Evolutionary conservation across 208 protist genomes (phyloP), one percentile per base, ranked within the genome.

Genomic region (Trypanosoma mega): DNA sequence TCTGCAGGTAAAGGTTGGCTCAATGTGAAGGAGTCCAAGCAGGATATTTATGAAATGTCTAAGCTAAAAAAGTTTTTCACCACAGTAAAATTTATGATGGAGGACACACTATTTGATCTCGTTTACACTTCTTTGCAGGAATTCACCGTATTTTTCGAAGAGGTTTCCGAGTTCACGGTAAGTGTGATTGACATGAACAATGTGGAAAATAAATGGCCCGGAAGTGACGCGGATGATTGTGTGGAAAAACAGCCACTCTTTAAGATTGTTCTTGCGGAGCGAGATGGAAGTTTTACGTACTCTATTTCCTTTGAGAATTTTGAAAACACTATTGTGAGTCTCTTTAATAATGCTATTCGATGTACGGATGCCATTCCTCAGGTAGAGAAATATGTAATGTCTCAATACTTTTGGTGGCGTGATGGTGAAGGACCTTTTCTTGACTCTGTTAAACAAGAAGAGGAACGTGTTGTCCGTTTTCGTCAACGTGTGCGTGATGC

Each of bases 1-100:
- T 87, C 89, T n/a, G 84, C 98, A 4, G 97, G 96, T 24, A 99
- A 99, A 69, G 98, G 98, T n/a, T 99, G 98, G 97, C 84, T 98
- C 43, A 99, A 98, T 75, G 76, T 98, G 46, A 68, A 87, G 31
- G 98, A 98, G 67, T 82, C 71, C 24, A 94, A 92, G 61, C 80
- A 95, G 58, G 91, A 97, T 44, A 96, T 98, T 29, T 99, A 99
- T 80, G 97, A 98, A 37, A 93, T 98, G 61, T 97, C 87, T 34
- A 99, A 99, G 77, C 90, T 99, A 5, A 97, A 98, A 78, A 97
- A 97, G 60, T 97, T 99, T 74, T 96, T 99, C 66, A 94, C 75
- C 41, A 97, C 93, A 20, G 95, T 99, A 53, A 96, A 93, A 69
- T 97, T 97, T 63, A 98, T 98, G 93, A 99, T 99, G 97, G 87